A percentile compares a stretch with the other conserved stretches of the same genome.
Conservation (phyloP, 2,329 filamentous ascomycete genomes). For the Blumeria hordei region DNA sequence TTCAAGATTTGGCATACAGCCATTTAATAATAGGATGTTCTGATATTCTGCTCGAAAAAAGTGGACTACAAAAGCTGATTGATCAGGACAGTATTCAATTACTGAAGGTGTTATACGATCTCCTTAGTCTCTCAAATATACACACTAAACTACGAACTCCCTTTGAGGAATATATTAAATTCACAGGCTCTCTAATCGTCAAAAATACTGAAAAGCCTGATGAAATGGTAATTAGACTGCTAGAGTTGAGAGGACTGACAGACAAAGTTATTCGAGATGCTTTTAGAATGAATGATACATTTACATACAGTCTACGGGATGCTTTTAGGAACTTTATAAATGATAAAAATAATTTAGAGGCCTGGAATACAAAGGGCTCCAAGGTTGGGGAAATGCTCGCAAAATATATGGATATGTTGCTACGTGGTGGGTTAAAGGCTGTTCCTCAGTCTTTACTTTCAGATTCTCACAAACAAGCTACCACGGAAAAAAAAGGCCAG, state of each 20-base stretch:
- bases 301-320: conserved; percentile 59
- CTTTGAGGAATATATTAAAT: conserved; percentile 58
- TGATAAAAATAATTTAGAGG: conserved; percentile 45
- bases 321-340: conserved; percentile 85
- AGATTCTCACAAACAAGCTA: conserved; percentile 30
- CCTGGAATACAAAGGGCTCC: conserved; percentile 62
- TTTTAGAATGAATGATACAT: conserved; percentile 52
- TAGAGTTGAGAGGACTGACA: conserved; percentile 57
- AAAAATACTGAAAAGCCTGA: conserved; percentile 55
- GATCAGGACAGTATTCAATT: conserved; percentile 43
- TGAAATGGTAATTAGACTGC: conserved; percentile 64
- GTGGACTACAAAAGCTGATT: conserved; percentile 48
- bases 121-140: conserved; percentile 49
- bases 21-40: conserved; percentile 47
- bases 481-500: conserved; percentile 35
- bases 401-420: conserved; percentile 77
- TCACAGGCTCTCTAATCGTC: conserved; percentile 53
- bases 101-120: conserved; percentile 50
- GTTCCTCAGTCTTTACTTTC: conserved; percentile 45
- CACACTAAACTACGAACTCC: conserved; percentile 44
- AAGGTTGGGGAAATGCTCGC: conserved; percentile 98
- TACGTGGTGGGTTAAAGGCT: conserved; percentile 69
- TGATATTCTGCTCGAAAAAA: conserved; percentile 36
- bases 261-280: conserved; percentile 55
- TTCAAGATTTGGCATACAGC: conserved; percentile 50